Base-by-base conservation (phyloP, 192 early-diverging fungal species). In the Cetraspora pellucida region DNA sequence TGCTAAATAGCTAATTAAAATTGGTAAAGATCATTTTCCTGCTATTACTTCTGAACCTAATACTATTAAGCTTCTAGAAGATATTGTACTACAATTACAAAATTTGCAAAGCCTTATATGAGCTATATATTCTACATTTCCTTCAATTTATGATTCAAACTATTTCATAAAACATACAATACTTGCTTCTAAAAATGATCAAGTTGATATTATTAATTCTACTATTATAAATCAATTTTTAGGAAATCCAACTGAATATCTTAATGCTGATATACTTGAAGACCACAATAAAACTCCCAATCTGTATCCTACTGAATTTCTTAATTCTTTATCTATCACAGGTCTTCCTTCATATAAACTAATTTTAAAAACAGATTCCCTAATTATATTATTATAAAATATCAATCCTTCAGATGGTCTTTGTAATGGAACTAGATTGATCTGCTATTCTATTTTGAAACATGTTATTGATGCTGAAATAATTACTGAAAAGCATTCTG, bases 401-500 rank as follows among this genome's bases (percentile, higher is more conserved):
- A 66, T 81, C 28, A 31, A 79, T 47, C 71, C 59, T 43, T 70
- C 30, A 19, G 16, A 52, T 1, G 82, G 75, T 21, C 63, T 81
- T 0, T 83, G 79, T 74, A 83, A 81, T 78, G 67, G 82, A 16
- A 81, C 77, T 30, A 25, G 76, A 0, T 47, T 81, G 30, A 74
- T 77, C 30, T 19, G 68, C 3, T 30, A 43, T 16, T 17, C 54
- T 0, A 58, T 79, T 8, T 2, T 11, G 1, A 43, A 2, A 60
- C 19, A 64, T 65, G 55, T 82, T 10, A 72, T 64, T 0, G 52
- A 59, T 11, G 80, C 63, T 21, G 57, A 63, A 43, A 63, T 78
- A 10, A n/a, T 72, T 30, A 65, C 60, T 16, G 81, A 74, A 16
- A 21, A 57, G 5, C 44, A 66, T 72, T 16, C 11, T 67, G 81